phyloP scores from a whole-genome alignment of 176 grass and related monocot species.

The Carex scoparia region DNA sequence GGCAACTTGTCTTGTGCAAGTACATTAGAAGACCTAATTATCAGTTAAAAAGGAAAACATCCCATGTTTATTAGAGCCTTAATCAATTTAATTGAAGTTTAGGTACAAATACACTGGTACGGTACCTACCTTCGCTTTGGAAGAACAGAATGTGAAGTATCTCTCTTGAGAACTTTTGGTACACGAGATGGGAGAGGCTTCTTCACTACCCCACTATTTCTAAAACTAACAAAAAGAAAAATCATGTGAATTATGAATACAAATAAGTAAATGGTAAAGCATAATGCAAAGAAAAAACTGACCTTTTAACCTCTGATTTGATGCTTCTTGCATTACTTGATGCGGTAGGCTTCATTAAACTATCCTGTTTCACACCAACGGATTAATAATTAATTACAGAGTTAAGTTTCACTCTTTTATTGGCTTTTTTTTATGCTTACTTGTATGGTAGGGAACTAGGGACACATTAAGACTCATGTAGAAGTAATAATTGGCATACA shows the following conservation, averaged over 20 bases:
- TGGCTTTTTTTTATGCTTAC: not conserved
- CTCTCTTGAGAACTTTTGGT: slow-evolving; percentile 6
- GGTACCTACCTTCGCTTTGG: slow-evolving; percentile 9
- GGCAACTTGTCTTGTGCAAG: not conserved
- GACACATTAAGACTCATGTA: not conserved
- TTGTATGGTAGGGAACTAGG: not conserved
- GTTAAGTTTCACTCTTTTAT: not conserved
- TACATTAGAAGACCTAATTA: slow-evolving; percentile 15
- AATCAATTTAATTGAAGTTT: not conserved
- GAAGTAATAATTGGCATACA: not conserved
- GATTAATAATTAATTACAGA: not conserved
- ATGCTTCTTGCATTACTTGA: slow-evolving; percentile 25
- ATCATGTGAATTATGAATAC: not conserved
- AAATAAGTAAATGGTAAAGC: not conserved
- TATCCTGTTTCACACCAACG: slow-evolving; percentile 11
- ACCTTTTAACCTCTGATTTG: slow-evolving; percentile 11
- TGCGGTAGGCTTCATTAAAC: slow-evolving; percentile 24
- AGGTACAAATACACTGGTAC: not conserved
- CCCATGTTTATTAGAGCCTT: not conserved
- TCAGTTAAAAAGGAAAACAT: not conserved
- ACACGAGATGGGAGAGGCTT: not conserved
- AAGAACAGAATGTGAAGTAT: slow-evolving; percentile 5
- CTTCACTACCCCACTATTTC: not conserved
- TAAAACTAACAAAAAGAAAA: slow-evolving; percentile 7
- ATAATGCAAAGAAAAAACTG: not conserved